phyloP scores from a whole-genome alignment of 306 rosid species.

The Begonia peltatifolia region DNA sequence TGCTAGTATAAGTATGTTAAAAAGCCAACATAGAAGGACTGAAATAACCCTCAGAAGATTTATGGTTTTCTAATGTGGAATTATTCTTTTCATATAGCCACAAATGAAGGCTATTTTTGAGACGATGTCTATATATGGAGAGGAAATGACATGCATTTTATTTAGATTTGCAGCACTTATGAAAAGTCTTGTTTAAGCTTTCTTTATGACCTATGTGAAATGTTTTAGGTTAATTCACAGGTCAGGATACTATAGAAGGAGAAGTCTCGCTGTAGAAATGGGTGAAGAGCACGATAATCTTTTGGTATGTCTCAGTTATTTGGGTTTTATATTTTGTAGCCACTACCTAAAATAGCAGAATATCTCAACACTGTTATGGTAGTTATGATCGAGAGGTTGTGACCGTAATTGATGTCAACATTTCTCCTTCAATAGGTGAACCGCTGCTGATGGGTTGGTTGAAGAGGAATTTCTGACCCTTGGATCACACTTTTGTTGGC shows the following conservation, averaged over 20 bases:
- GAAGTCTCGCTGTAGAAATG: slow-evolving; percentile 25
- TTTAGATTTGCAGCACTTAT: not conserved
- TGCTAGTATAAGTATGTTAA: too few relatives aligned
- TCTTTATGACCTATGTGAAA: slow-evolving; percentile 24
- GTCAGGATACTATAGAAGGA: slow-evolving; percentile 27
- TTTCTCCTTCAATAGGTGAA: slow-evolving; percentile 27
- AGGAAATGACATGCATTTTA: not conserved
- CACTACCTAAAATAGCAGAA: slow-evolving; percentile 5
- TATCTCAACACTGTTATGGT: slow-evolving; percentile 10
- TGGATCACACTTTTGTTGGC: slow-evolving; percentile 7
- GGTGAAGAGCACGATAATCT: slow-evolving; percentile 8
- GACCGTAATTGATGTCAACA: slow-evolving; percentile 13
- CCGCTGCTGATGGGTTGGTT: slow-evolving; percentile 17
- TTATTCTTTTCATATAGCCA: not conserved
- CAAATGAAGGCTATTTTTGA: slow-evolving; percentile 1
- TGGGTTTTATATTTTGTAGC: slow-evolving; percentile 18
- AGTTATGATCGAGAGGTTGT: not conserved
- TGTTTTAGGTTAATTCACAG: slow-evolving; percentile 49
- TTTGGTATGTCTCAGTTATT: slow-evolving; percentile 28
- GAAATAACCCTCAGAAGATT: too few relatives aligned
- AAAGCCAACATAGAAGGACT: too few relatives aligned
- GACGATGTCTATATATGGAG: not conserved
- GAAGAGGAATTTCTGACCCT: slow-evolving; percentile 19
- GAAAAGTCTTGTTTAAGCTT: slow-evolving; percentile 5
- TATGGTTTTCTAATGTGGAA: too few relatives aligned